These are phyloP conservation scores for Candida anutae DNA, from an alignment of 1,139 yeast species.

Conservation along the genomic window DNA sequence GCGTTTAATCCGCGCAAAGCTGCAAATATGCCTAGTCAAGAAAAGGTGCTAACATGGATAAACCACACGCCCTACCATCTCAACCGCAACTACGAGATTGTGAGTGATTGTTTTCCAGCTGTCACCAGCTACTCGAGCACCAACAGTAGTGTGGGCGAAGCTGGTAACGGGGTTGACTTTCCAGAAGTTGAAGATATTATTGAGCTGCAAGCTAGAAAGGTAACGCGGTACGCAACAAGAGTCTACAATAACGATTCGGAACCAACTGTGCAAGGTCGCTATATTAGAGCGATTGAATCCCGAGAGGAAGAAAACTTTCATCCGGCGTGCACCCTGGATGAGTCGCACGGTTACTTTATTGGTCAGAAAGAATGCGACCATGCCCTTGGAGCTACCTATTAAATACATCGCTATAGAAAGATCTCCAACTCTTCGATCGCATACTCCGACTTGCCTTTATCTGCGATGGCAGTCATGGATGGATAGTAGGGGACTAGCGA, in stretches of 20 bases:
- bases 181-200: slow-evolving; percentile 31
- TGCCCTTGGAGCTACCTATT: not conserved
- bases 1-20: slow-evolving; percentile 51
- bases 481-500: slow-evolving; percentile 84
- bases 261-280: slow-evolving; percentile 7
- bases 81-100: slow-evolving; percentile 14
- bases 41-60: slow-evolving; percentile 60
- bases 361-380: not conserved
- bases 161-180: slow-evolving; percentile 14
- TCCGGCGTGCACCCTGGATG: not conserved
- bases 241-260: slow-evolving; percentile 32
- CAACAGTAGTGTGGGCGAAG: slow-evolving; percentile 6
- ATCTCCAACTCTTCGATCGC: slow-evolving; percentile 33
- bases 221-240: slow-evolving; percentile 38
- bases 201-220: slow-evolving; percentile 45
- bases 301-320: not conserved
- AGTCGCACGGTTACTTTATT: not conserved
- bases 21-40: slow-evolving; percentile 51
- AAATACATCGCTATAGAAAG: slow-evolving; percentile 12
- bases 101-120: slow-evolving; percentile 39
- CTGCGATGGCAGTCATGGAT: slow-evolving; percentile 29
- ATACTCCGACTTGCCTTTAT: slow-evolving; percentile 11
- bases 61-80: slow-evolving; percentile 40
- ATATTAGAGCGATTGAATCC: not conserved
- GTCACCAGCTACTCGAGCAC: slow-evolving; percentile 21